Percentiles rank a stretch among this genome's conserved stretches.
These are phyloP conservation scores for Ensete glaucum DNA, from an alignment of 176 grass and related monocot genomes.

Conservation along the genomic window DNA sequence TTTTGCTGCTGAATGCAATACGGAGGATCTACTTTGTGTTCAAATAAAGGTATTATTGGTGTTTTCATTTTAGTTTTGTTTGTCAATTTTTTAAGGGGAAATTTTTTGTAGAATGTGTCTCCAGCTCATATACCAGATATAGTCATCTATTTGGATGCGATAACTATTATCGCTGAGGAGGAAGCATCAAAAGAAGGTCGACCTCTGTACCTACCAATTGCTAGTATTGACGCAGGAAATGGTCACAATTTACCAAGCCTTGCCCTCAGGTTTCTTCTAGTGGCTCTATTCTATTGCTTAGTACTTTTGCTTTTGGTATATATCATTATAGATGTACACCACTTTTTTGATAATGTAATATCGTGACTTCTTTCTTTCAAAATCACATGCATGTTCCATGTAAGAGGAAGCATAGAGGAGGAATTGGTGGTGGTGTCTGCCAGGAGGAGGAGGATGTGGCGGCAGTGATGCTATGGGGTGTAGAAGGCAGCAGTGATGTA, in stretches of 20 bases:
- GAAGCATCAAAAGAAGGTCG: constrained; percentile 55
- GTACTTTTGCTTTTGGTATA: background rate
- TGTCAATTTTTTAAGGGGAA: constrained; percentile 1
- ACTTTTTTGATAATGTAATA: too few relatives aligned
- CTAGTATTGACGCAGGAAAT: constrained; percentile 82
- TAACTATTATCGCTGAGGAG: constrained; percentile 91
- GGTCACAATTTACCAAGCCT: constrained; percentile 79
- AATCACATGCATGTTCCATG: too few relatives aligned
- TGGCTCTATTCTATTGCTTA: background rate
- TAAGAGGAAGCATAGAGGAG: too few relatives aligned
- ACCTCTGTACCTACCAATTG: constrained; percentile 75
- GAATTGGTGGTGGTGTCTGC: too few relatives aligned
- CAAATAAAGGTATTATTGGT: constrained; percentile 62
- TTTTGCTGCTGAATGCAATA: constrained; percentile 70
- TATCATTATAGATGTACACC: background rate
- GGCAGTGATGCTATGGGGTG: too few relatives aligned
- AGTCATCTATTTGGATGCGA: constrained; percentile 79
- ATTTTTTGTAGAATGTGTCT: constrained; percentile 64
- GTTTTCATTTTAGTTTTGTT: constrained; percentile 20
- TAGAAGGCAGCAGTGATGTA: too few relatives aligned
- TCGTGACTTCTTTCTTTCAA: too few relatives aligned
- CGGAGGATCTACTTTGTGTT: constrained; percentile 79
- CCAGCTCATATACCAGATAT: constrained; percentile 70
- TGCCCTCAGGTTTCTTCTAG: constrained; percentile 49
- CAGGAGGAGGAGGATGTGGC: too few relatives aligned